A percentile compares a stretch with the other conserved stretches of the same genome.
Evolutionary conservation across 2,329 filamentous ascomycete species (phyloP).

Genomic region (Fusarium tricinctum): DNA sequence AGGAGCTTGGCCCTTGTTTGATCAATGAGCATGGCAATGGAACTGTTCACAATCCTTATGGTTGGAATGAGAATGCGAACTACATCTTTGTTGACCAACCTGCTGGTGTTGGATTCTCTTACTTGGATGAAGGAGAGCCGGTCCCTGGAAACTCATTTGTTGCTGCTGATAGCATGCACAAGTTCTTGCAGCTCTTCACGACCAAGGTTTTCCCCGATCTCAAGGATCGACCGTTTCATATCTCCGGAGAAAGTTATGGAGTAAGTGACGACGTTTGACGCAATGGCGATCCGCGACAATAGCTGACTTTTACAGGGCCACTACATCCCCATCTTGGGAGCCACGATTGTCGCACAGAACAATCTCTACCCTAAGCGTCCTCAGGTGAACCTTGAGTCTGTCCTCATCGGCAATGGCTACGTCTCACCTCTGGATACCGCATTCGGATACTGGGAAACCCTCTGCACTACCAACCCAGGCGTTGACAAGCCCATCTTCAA

Average conservation of each 20-base stretch:
- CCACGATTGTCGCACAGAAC: slow-evolving; percentile 43
- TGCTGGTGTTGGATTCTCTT: slow-evolving; percentile 42
- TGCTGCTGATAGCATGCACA: slow-evolving; percentile 36
- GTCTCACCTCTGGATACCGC: slow-evolving; percentile 38
- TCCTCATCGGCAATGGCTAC: slow-evolving; percentile 42
- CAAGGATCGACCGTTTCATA: slow-evolving; percentile 27
- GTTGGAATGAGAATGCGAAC: slow-evolving; percentile 41
- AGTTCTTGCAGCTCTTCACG: slow-evolving; percentile 40
- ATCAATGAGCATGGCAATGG: slow-evolving; percentile 33
- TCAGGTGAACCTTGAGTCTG: slow-evolving; percentile 26
- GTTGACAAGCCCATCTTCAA: slow-evolving; percentile 34
- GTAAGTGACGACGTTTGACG: not conserved
- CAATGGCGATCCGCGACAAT: rapidly evolving
- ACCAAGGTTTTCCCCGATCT: slow-evolving; percentile 30
- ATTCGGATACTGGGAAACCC: slow-evolving; percentile 42
- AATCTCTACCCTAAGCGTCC: slow-evolving; percentile 26
- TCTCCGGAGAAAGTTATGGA: slow-evolving; percentile 41
- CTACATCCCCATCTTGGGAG: slow-evolving; percentile 41
- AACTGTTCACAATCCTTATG: slow-evolving; percentile 33
- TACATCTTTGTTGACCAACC: slow-evolving; percentile 46
- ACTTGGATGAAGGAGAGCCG: slow-evolving; percentile 34
- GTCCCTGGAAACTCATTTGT: slow-evolving; percentile 36
- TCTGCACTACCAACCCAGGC: slow-evolving; percentile 40
- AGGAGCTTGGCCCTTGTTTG: slow-evolving; percentile 39
- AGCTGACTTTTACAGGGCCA: slow-evolving; percentile 17